A percentile compares a stretch with the other conserved stretches of the same genome.
phyloP scores from a whole-genome alignment of 2,329 filamentous ascomycete genomes.

The Lachnellula hyalina region DNA sequence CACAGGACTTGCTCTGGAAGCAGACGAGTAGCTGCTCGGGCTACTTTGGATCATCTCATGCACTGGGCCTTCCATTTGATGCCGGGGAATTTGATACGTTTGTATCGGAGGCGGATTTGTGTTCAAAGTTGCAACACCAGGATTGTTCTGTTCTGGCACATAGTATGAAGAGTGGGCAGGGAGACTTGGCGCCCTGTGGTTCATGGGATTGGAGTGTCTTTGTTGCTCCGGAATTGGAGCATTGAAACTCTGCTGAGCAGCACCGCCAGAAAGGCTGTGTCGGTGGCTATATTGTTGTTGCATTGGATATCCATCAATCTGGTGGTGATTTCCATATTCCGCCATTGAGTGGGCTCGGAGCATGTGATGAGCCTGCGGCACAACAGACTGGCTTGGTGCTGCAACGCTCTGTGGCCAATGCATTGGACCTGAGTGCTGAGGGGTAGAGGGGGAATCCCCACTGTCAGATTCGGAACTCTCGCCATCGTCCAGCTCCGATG shows the following conservation, averaged over 20 bases:
- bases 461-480: slow-evolving; percentile 33
- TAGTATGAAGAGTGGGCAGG: slow-evolving; percentile 37
- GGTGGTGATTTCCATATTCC: slow-evolving; percentile 47
- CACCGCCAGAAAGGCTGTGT: slow-evolving; percentile 42
- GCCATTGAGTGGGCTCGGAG: slow-evolving; percentile 51
- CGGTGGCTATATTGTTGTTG: slow-evolving; percentile 39
- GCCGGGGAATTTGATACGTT: slow-evolving; percentile 40
- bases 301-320: slow-evolving; percentile 33
- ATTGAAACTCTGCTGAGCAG: slow-evolving; percentile 37
- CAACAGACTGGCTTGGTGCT: slow-evolving; percentile 34
- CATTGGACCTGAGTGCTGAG: slow-evolving; percentile 44
- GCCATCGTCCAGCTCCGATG: slow-evolving; percentile 41
- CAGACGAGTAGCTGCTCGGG: slow-evolving; percentile 52
- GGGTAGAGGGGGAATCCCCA: slow-evolving; percentile 55
- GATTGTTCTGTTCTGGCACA: slow-evolving; percentile 56
- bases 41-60: slow-evolving; percentile 51
- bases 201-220: slow-evolving; percentile 34
- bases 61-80: slow-evolving; percentile 38
- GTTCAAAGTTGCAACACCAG: slow-evolving; percentile 57
- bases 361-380: slow-evolving; percentile 24
- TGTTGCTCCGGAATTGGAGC: slow-evolving; percentile 38
- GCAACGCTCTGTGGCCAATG: slow-evolving; percentile 45
- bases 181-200: slow-evolving; percentile 28
- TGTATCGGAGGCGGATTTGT: slow-evolving; percentile 44
- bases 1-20: slow-evolving; percentile 48